Evolutionary conservation across 2,329 filamentous ascomycete genomes (phyloP).

Genomic region (Colletotrichum cereale): DNA sequence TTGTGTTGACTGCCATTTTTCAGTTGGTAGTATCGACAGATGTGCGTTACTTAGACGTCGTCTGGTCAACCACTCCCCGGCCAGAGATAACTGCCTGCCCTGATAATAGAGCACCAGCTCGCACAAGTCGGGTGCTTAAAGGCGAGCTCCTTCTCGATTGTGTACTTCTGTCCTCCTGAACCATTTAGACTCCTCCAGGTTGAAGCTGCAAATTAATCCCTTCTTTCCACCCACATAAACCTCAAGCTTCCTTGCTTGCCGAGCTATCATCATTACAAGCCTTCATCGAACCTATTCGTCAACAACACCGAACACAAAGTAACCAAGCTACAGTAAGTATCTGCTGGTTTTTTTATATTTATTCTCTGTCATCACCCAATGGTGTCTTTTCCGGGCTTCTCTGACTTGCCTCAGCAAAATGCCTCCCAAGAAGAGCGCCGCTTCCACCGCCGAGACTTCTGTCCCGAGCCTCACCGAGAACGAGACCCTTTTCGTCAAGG

Average conservation of each 20-base stretch:
- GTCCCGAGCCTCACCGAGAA: slow-evolving; percentile 48
- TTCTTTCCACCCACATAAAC: neutral
- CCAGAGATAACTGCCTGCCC: neutral
- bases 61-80: neutral
- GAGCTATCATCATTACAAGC: neutral
- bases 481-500: slow-evolving; percentile 56
- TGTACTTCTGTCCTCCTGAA: neutral
- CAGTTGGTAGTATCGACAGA: fast-evolving
- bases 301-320: neutral
- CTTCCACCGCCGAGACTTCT: slow-evolving; percentile 40
- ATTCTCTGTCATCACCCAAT: neutral
- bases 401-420: slow-evolving; percentile 42
- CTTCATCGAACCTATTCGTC: neutral
- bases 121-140: slow-evolving; percentile 15
- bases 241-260: neutral
- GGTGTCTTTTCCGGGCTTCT: neutral
- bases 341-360: neutral
- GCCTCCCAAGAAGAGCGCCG: slow-evolving; percentile 49
- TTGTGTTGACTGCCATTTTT: neutral
- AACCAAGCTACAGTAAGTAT: neutral
- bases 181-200: neutral
- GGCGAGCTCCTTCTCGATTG: slow-evolving; percentile 8
- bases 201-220: neutral
- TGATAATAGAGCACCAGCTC: neutral
- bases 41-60: neutral